Percentiles rank a stretch among this genome's conserved stretches.
Conservation (phyloP, 495 filamentous ascomycete species). For the Annulohypoxylon maeteangense region DNA sequence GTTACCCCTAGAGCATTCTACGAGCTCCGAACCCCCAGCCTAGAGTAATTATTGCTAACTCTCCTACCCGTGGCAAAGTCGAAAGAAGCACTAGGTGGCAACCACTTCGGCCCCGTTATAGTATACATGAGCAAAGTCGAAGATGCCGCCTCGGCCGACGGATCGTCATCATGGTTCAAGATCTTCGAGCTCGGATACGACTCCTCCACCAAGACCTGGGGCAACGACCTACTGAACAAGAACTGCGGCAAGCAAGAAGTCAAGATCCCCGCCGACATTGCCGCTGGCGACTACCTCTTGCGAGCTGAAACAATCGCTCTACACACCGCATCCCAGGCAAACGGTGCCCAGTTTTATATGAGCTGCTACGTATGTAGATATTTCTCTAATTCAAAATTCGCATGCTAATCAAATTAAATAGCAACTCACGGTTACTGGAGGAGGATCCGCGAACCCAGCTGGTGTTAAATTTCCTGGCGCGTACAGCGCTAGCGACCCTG, state of each 20-base stretch:
- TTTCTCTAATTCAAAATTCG: too few relatives aligned
- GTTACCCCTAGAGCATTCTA: too few relatives aligned
- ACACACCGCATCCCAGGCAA: constrained; percentile 54
- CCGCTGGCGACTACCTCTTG: constrained; percentile 64
- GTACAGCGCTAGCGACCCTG: constrained; percentile 61
- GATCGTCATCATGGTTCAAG: constrained; percentile 64
- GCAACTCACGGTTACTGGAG: constrained; percentile 55
- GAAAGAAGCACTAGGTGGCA: constrained; percentile 60
- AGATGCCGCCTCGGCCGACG: constrained; percentile 63
- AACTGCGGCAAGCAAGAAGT: constrained; percentile 64
- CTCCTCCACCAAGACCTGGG: constrained; percentile 62
- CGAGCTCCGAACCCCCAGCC: too few relatives aligned
- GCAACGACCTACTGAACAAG: constrained; percentile 61
- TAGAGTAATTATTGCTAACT: neutral
- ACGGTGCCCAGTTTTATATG: constrained; percentile 63
- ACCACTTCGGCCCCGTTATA: constrained; percentile 61
- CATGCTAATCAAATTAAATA: constrained; percentile 14
- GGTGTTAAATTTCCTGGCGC: constrained; percentile 61
- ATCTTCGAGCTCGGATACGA: constrained; percentile 54
- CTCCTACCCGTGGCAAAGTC: neutral
- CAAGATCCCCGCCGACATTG: constrained; percentile 59
- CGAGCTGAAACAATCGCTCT: constrained; percentile 65
- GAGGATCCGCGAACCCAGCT: constrained; percentile 52
- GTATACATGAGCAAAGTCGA: constrained; percentile 66
- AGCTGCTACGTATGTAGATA: constrained; percentile 56